These are phyloP conservation scores for Novymonas esmeraldas DNA, from an alignment of 208 protist species.

Conservation along the genomic window DNA sequence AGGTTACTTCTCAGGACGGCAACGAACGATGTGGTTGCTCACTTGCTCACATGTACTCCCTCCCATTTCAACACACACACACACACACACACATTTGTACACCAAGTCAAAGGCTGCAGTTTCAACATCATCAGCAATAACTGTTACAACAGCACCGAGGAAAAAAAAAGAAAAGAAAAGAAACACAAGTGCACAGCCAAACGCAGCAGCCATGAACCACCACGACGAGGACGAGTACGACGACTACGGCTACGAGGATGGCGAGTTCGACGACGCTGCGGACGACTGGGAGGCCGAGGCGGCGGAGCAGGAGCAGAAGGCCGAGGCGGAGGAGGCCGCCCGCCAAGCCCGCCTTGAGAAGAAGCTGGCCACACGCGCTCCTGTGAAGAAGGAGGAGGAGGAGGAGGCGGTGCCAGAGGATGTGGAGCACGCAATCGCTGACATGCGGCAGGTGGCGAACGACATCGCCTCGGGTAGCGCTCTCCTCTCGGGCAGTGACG, in stretches of 20 bases:
- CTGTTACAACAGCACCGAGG: too few species aligned
- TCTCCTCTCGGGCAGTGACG: constrained; percentile 33
- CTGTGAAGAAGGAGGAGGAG: constrained; percentile 41
- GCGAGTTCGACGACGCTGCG: constrained; percentile 78
- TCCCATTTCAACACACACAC: too few species aligned
- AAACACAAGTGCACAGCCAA: too few species aligned
- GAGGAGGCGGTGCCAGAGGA: constrained; percentile 56
- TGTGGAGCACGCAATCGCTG: constrained; percentile 51
- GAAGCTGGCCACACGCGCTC: constrained; percentile 65
- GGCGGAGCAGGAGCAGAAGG: constrained; percentile 59
- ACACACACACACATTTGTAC: too few species aligned
- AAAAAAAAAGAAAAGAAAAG: too few species aligned
- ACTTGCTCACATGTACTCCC: too few species aligned
- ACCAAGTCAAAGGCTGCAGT: too few species aligned
- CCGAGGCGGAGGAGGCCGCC: constrained; percentile 50
- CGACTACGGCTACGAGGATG: constrained; percentile 40
- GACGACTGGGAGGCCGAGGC: constrained; percentile 89
- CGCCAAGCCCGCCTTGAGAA: constrained; percentile 56
- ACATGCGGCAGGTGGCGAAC: constrained; percentile 63
- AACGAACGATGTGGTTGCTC: too few species aligned
- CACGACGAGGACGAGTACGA: constrained; percentile 48
- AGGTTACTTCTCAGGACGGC: too few species aligned
- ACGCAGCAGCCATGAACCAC: too few species aligned
- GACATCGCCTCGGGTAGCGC: constrained; percentile 40
- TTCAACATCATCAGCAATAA: too few species aligned